Evolutionary conservation across 768 basidiomycete species (phyloP).

Genomic region (Holtermanniella nyarrowii): DNA sequence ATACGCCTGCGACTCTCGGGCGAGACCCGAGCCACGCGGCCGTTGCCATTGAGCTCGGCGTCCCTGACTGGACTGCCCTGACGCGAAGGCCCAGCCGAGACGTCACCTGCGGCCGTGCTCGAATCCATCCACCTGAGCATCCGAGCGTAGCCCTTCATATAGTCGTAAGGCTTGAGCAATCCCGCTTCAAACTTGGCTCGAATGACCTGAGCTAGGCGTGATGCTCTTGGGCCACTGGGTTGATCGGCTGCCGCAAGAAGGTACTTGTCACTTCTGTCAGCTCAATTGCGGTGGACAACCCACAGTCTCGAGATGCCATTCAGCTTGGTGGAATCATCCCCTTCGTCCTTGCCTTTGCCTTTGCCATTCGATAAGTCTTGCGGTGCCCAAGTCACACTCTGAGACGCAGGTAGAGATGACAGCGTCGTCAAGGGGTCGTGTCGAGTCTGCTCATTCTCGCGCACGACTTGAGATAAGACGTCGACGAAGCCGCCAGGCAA

Average conservation of each 20-base stretch:
- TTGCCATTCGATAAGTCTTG: constrained; percentile 11
- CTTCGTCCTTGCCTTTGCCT: constrained; percentile 20
- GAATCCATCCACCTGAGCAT: constrained; percentile 85
- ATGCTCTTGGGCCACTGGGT: constrained; percentile 77
- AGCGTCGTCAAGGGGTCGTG: constrained; percentile 2
- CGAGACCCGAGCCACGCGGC: constrained; percentile 47
- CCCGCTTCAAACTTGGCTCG: constrained; percentile 95
- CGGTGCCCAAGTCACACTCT: not conserved
- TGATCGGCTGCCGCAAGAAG: constrained; percentile 91
- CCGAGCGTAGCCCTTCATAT: constrained; percentile 87
- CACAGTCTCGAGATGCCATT: constrained; percentile 21
- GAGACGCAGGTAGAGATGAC: not conserved
- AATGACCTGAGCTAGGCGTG: constrained; percentile 81
- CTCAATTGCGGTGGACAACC: constrained; percentile 44
- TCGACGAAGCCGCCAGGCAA: constrained; percentile 30
- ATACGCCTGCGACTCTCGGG: constrained; percentile 87
- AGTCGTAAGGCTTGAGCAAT: constrained; percentile 86
- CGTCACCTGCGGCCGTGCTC: not conserved
- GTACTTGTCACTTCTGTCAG: constrained; percentile 79
- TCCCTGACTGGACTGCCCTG: not conserved
- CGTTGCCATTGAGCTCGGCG: not conserved
- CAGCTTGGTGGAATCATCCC: constrained; percentile 1
- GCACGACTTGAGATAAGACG: constrained; percentile 12
- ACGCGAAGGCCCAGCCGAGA: not conserved
- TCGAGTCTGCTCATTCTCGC: not conserved